Conservation (phyloP, 306 rosid genomes). For the Gastrolobium villosum region DNA sequence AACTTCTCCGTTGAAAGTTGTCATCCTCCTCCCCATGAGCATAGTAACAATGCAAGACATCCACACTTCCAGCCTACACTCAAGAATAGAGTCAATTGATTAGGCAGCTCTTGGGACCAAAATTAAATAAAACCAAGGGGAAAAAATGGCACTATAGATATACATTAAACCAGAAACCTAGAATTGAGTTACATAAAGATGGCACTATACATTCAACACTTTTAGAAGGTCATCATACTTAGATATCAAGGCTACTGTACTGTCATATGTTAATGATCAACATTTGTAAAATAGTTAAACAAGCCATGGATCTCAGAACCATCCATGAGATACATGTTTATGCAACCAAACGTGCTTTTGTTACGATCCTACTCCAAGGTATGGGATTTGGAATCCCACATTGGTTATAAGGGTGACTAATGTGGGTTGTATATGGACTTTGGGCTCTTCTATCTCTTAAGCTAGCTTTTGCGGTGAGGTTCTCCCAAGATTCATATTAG, state of each 20-base stretch:
- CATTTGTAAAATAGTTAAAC: conserved; percentile 3
- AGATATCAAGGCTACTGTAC: background rate
- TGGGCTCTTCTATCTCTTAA: too few relatives aligned
- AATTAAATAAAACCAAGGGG: background rate
- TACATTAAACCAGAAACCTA: conserved; percentile 2
- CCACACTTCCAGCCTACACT: conserved; percentile 73
- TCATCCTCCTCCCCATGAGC: conserved; percentile 85
- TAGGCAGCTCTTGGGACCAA: conserved; percentile 33
- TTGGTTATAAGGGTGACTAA: too few relatives aligned
- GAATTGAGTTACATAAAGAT: conserved; percentile 10
- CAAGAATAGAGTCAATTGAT: conserved; percentile 36
- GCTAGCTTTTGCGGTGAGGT: too few relatives aligned
- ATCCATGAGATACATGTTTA: conserved; percentile 14
- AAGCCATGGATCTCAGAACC: conserved; percentile 5
- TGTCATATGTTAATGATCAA: conserved; percentile 26
- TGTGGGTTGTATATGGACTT: too few relatives aligned
- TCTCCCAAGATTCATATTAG: too few relatives aligned
- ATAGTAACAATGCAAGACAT: conserved; percentile 80
- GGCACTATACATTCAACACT: background rate
- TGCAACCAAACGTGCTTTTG: background rate
- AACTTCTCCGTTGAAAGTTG: conserved; percentile 78
- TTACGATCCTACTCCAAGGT: too few relatives aligned
- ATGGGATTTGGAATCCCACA: too few relatives aligned
- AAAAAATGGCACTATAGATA: background rate
- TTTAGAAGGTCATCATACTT: background rate